Evolutionary conservation across 257 asterid genomes (phyloP).

Genomic region (Verbena officinalis): DNA sequence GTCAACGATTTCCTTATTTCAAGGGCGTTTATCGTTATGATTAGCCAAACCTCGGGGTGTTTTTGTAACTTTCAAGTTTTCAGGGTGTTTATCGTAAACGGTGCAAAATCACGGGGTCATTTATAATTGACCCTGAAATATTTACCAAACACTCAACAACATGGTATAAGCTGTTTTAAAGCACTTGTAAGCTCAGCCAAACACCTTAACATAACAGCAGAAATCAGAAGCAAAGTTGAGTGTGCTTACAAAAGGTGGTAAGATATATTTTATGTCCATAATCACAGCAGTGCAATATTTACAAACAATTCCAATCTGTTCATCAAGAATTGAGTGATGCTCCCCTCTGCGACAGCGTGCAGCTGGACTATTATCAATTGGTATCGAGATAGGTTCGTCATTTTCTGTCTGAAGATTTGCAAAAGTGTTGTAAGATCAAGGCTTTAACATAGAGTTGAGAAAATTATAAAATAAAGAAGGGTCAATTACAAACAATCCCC

Average conservation of each 20-base stretch:
- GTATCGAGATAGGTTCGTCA: constrained; percentile 18
- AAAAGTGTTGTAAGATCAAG: neutral
- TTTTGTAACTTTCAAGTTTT: too few species aligned
- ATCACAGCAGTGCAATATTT: constrained; percentile 42
- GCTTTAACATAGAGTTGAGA: neutral
- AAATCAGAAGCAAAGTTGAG: neutral
- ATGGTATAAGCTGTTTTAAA: too few species aligned
- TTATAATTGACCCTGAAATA: too few species aligned
- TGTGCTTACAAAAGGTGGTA: constrained; percentile 62
- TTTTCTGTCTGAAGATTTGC: constrained; percentile 39
- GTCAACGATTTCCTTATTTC: too few species aligned
- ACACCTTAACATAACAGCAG: too few species aligned
- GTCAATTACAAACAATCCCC: too few species aligned
- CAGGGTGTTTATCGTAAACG: too few species aligned
- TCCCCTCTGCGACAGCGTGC: constrained; percentile 52
- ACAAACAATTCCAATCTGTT: constrained; percentile 70
- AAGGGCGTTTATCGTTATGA: too few species aligned
- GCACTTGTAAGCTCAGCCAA: too few species aligned
- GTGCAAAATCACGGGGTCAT: too few species aligned
- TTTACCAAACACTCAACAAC: too few species aligned
- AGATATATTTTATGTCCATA: constrained; percentile 56
- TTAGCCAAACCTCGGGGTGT: too few species aligned
- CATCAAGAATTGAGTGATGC: constrained; percentile 54
- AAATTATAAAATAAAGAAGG: neutral
- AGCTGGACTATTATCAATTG: constrained; percentile 30